Conservation (phyloP, 371 early-diverging fungal genomes). For the Smittium culicis region DNA sequence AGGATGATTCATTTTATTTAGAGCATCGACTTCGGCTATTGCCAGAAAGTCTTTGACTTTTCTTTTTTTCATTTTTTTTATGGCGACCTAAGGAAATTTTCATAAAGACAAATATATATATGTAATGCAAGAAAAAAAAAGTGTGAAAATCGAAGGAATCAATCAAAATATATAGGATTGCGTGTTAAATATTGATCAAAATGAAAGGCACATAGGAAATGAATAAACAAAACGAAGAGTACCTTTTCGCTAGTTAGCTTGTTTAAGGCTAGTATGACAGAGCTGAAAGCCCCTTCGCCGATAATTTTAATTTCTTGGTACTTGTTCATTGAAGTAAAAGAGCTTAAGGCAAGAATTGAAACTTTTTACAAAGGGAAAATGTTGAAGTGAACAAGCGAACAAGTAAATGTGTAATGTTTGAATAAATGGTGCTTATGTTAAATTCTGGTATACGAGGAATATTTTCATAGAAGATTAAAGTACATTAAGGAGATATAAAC, state of each 20-base stretch:
- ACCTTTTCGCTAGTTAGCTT: conserved; percentile 55
- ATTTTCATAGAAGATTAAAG: no score
- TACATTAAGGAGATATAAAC: no score
- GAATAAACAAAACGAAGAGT: conserved; percentile 11
- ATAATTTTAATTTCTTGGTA: conserved; percentile 61
- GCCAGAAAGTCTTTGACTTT: conserved; percentile 55
- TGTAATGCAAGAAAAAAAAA: no score
- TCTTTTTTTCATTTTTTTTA: conserved; percentile 82
- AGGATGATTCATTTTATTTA: conserved; percentile 72
- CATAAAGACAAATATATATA: no score
- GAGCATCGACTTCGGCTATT: conserved; percentile 56
- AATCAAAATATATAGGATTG: not conserved
- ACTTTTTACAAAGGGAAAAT: no score
- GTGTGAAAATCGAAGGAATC: no score
- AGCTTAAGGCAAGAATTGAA: no score
- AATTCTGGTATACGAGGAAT: no score
- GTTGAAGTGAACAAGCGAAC: no score
- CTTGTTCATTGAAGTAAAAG: conserved; percentile 43
- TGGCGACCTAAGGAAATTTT: conserved; percentile 60
- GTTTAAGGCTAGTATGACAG: conserved; percentile 62
- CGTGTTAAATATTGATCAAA: not conserved
- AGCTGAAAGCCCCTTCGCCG: conserved; percentile 85
- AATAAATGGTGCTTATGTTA: no score
- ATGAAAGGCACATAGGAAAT: not conserved
- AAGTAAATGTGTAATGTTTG: no score